Evolutionary conservation across 805 yeast species (phyloP).

Genomic region (Candida tammaniensis): DNA sequence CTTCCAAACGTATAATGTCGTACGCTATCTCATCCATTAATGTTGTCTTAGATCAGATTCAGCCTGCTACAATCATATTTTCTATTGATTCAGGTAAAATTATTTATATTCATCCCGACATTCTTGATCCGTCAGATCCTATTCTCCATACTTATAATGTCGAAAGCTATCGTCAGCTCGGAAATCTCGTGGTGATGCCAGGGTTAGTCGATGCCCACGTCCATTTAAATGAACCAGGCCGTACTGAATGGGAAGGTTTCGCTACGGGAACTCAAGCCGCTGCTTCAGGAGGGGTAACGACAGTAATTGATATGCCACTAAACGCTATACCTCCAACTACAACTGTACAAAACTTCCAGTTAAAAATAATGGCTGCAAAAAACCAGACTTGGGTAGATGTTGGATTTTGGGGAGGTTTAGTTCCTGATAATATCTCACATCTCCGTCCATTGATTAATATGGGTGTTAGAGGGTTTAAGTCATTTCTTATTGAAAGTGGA

Average conservation of each 20-base stretch:
- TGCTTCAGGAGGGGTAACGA: constrained; percentile 94
- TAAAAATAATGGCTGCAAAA: constrained; percentile 74
- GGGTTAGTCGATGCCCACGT: constrained; percentile 94
- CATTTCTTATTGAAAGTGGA: constrained; percentile 91
- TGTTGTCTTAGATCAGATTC: constrained; percentile 48
- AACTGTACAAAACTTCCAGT: constrained; percentile 67
- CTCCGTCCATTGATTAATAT: constrained; percentile 72
- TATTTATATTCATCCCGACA: constrained; percentile 38
- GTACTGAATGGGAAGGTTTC: constrained; percentile 98
- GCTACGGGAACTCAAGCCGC: constrained; percentile 96
- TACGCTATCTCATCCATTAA: constrained; percentile 60
- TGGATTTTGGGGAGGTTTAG: constrained; percentile 95
- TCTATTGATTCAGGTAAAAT: constrained; percentile 53
- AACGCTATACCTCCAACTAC: constrained; percentile 97
- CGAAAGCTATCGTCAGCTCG: constrained; percentile 47
- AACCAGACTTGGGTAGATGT: constrained; percentile 89
- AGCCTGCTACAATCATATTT: constrained; percentile 65
- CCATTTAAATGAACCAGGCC: constrained; percentile 94
- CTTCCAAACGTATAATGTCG: too few relatives aligned
- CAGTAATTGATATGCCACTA: constrained; percentile 93
- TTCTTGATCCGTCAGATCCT: constrained; percentile 39
- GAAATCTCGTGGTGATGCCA: constrained; percentile 72
- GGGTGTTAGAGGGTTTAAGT: constrained; percentile 94
- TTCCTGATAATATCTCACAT: constrained; percentile 72
- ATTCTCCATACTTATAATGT: constrained; percentile 43